Conservation (phyloP, 306 rosid species). For the Cicer pinnatifidum region DNA sequence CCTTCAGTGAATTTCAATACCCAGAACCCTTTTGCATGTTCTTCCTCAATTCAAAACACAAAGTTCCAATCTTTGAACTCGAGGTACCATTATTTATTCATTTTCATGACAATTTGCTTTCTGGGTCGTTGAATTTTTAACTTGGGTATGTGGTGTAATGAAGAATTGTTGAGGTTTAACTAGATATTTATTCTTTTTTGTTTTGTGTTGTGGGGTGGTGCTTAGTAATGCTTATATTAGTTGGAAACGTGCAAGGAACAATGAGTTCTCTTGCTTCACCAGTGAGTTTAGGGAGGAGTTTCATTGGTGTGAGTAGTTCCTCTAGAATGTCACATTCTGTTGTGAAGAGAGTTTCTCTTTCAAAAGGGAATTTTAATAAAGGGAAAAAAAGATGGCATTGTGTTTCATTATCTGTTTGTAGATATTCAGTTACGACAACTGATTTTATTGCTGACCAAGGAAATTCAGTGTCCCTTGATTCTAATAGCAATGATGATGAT, state of each 20-base stretch:
- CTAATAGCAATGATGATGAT: constrained; percentile 57
- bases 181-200: not conserved
- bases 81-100: constrained; percentile 43
- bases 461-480: constrained; percentile 76
- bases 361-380: constrained; percentile 57
- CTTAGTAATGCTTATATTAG: constrained; percentile 63
- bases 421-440: constrained; percentile 78
- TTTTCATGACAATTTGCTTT: constrained; percentile 35
- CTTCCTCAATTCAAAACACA: constrained; percentile 35
- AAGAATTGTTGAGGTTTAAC: constrained; percentile 34
- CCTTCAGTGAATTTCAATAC: constrained; percentile 22
- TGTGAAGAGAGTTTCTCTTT: constrained; percentile 71
- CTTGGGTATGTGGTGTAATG: constrained; percentile 34
- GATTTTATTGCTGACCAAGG: constrained; percentile 86
- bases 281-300: constrained; percentile 68
- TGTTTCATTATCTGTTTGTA: constrained; percentile 81
- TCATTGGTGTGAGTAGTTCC: constrained; percentile 62
- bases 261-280: constrained; percentile 80
- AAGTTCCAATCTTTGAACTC: constrained; percentile 41
- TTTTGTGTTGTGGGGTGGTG: constrained; percentile 39
- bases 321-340: constrained; percentile 62
- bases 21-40: constrained; percentile 40
- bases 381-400: constrained; percentile 72
- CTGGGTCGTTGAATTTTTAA: constrained; percentile 50
- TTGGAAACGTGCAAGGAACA: constrained; percentile 78